These are phyloP conservation scores for Paragyromitra xinjiangensis DNA, from an alignment of 495 filamentous ascomycete species.

Conservation along the genomic window DNA sequence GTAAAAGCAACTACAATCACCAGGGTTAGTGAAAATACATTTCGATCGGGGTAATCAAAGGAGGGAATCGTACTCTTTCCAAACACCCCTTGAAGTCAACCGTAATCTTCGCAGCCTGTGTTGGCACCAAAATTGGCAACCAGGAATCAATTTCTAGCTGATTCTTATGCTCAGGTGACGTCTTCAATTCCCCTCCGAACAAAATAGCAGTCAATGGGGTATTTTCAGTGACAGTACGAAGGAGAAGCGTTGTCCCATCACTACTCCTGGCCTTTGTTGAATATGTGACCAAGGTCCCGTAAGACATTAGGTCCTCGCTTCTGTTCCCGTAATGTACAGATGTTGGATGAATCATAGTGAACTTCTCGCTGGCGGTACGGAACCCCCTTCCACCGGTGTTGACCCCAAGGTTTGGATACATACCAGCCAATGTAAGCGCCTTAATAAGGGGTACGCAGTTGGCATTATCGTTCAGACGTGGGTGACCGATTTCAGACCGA, in stretches of 20 bases:
- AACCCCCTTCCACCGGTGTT: constrained; percentile 56
- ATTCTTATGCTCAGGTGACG: constrained; percentile 31
- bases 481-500: constrained; percentile 60
- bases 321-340: constrained; percentile 59
- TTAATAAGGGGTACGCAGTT: constrained; percentile 63
- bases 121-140: constrained; percentile 61
- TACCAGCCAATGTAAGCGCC: constrained; percentile 62
- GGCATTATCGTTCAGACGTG: constrained; percentile 64
- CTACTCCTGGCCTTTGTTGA: constrained; percentile 59
- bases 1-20: constrained; percentile 52
- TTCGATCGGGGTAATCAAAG: not conserved
- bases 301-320: constrained; percentile 36
- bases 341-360: constrained; percentile 61
- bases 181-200: constrained; percentile 64
- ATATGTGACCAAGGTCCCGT: constrained; percentile 60
- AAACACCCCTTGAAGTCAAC: constrained; percentile 62
- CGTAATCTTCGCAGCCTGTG: constrained; percentile 59
- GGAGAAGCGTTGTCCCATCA: constrained; percentile 61
- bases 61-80: constrained; percentile 43
- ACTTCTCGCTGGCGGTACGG: constrained; percentile 61
- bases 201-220: constrained; percentile 63
- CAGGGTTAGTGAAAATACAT: constrained; percentile 27
- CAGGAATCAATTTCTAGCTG: constrained; percentile 63
- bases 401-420: constrained; percentile 64
- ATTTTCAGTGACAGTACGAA: constrained; percentile 62